Conservation (phyloP, 306 rosid species). For the Dalbergia cochinchinensis region DNA sequence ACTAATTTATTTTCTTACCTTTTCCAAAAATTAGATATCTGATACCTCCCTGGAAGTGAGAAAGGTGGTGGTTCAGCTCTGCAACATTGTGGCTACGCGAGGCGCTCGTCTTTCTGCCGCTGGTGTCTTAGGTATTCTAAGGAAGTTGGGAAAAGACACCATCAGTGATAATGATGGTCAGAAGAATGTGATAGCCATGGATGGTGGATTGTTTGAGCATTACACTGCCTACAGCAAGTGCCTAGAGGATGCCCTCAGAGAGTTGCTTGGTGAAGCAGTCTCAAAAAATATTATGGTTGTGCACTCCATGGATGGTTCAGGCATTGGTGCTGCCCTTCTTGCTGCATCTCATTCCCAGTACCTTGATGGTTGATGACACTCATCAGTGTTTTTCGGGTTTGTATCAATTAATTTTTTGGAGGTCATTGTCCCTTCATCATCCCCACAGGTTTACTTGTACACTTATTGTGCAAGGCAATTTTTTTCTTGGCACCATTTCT, state of each 20-base stretch:
- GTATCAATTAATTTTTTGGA: slow-evolving; percentile 32
- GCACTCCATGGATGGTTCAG: slow-evolving; percentile 87
- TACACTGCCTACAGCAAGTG: slow-evolving; percentile 75
- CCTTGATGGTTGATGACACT: slow-evolving; percentile 52
- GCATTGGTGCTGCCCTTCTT: slow-evolving; percentile 90
- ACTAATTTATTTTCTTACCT: not conserved
- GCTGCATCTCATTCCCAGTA: slow-evolving; percentile 86
- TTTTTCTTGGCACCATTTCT: slow-evolving; percentile 33
- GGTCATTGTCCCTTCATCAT: slow-evolving; percentile 36
- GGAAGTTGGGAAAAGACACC: slow-evolving; percentile 77
- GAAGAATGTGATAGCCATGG: slow-evolving; percentile 76
- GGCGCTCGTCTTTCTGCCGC: slow-evolving; percentile 95
- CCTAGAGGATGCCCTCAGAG: slow-evolving; percentile 72
- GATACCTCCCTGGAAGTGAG: slow-evolving; percentile 70
- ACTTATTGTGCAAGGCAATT: slow-evolving; percentile 9
- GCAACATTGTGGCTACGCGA: slow-evolving; percentile 81
- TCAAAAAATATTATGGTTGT: slow-evolving; percentile 56
- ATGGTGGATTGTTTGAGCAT: slow-evolving; percentile 94
- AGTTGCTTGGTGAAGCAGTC: slow-evolving; percentile 70
- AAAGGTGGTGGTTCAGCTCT: slow-evolving; percentile 66
- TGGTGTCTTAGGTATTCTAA: slow-evolving; percentile 80
- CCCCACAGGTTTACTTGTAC: slow-evolving; percentile 31
- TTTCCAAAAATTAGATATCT: slow-evolving; percentile 60
- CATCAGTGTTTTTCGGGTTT: slow-evolving; percentile 36
- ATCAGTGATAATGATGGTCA: slow-evolving; percentile 51